Conservation (phyloP, 306 rosid genomes). For the Prunus mira region DNA sequence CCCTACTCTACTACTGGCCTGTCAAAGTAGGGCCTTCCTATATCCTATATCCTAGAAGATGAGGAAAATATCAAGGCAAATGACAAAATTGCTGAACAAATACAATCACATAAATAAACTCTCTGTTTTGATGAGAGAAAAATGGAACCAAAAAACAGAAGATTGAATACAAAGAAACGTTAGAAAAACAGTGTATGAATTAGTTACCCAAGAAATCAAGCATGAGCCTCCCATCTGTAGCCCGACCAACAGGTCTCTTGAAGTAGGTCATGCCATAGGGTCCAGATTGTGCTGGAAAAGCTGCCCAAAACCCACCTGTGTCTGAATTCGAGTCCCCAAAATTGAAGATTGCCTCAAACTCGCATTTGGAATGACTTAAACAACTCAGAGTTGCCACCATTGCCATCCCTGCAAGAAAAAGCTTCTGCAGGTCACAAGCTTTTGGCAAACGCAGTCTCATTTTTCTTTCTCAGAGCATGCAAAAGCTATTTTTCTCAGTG, state of each 20-base stretch:
- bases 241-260: conserved; percentile 65
- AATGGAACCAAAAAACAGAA: not conserved
- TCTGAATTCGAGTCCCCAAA: conserved; percentile 81
- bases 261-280: conserved; percentile 72
- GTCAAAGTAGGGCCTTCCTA: not conserved
- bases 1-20: not conserved
- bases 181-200: not conserved
- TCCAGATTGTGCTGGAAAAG: conserved; percentile 59
- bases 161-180: not conserved
- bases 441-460: not conserved
- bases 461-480: not conserved
- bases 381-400: conserved; percentile 20
- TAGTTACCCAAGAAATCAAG: conserved; percentile 69
- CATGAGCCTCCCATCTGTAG: conserved; percentile 79
- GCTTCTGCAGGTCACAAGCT: not conserved
- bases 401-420: conserved; percentile 5
- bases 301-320: conserved; percentile 64
- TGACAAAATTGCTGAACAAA: conserved; percentile 7
- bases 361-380: conserved; percentile 31
- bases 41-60: not conserved
- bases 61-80: not conserved
- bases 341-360: conserved; percentile 68
- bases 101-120: not conserved
- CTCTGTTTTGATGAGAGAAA: not conserved
- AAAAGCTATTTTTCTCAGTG: not conserved